These are phyloP conservation scores for Elongisporangium undulatum DNA, from an alignment of 352 stramenopile genomes.

Conservation along the genomic window DNA sequence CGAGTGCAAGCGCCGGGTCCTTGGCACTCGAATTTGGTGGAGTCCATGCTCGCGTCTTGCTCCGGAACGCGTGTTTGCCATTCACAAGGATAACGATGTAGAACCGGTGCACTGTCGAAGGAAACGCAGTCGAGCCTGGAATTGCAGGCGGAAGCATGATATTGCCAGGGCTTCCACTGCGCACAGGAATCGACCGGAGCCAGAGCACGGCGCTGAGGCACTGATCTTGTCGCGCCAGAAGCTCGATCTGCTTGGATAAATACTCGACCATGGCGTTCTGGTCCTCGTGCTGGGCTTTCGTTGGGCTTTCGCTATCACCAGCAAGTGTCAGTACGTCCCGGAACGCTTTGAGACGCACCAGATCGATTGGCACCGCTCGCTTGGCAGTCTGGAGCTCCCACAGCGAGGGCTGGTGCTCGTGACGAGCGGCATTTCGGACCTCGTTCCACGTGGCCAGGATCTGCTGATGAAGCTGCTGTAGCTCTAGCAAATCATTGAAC, in stretches of 20 bases:
- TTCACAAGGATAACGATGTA: conserved; percentile 41
- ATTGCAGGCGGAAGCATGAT: not conserved
- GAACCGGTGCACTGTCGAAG: conserved; percentile 12
- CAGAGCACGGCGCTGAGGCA: conserved; percentile 20
- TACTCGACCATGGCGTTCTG: conserved; percentile 3
- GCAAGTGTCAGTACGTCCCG: conserved; percentile 24
- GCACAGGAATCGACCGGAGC: conserved; percentile 1
- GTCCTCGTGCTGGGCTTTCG: conserved; percentile 5
- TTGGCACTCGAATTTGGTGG: not conserved
- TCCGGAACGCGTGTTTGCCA: conserved; percentile 29
- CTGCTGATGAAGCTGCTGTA: conserved; percentile 57
- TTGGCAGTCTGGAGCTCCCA: not conserved
- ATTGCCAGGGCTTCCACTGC: not conserved
- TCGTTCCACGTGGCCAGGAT: conserved; percentile 45
- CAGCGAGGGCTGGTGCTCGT: not conserved
- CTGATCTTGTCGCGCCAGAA: conserved; percentile 28
- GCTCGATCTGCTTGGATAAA: conserved; percentile 22
- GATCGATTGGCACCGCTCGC: conserved; percentile 24
- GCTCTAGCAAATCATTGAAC: conserved; percentile 31
- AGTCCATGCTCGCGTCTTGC: conserved; percentile 16
- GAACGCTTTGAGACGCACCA: conserved; percentile 33
- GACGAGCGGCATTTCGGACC: conserved; percentile 25
- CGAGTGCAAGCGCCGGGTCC: not conserved
- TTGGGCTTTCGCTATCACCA: conserved; percentile 7
- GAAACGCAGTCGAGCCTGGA: not conserved